Evolutionary conservation across 805 yeast genomes (phyloP), one percentile per base, ranked within the genome.

Genomic region (Lachancea dasiensis): DNA sequence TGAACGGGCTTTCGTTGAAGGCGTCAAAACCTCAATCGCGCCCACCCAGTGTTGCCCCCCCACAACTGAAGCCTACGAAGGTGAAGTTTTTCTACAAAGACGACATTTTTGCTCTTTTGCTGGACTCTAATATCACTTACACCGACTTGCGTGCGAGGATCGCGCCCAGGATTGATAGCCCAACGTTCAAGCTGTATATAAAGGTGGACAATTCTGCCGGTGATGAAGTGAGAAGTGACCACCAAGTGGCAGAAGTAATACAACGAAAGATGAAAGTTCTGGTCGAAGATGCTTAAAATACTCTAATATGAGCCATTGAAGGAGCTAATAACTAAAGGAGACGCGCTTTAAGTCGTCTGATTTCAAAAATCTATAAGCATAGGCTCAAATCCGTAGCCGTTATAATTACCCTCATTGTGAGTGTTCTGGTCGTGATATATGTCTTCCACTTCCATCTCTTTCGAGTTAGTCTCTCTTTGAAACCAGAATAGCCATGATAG

Each of bases 71-170:
- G 40, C 46, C 62, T 3, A 51, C 54, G 1, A 84, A 84, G 57
- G 73, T 83, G 36, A 84, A 84, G 56, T 81, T 84, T 51, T 84
- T 79, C 56, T 82, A 76, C 52, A 79, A 78, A 41, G 92, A 82
- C 51, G 95, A 84, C 54, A 84, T 84, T 11, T 84, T 83, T 65
- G 92, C 86, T 1, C 67, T 84, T 28, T 59, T 77, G 43, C 62
- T 79, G 26, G 76, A 77, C 22, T 52, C 65, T 10, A 66, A 63
- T 43, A 69, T 72, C 34, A 62, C 73, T 3, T 56, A 73, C 31
- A 64, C 60, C 23, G 81, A 75, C 40, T 52, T 79, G 41, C 69
- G 70, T 45, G 55, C 62, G 20, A 78, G 76, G 51, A 68, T 79
- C 37, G 61, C 62, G 33, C 73, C 74, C 38, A 58, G 84, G 41